phyloP scores from a whole-genome alignment of 495 filamentous ascomycete genomes.

The Glarea lozoyensis region DNA sequence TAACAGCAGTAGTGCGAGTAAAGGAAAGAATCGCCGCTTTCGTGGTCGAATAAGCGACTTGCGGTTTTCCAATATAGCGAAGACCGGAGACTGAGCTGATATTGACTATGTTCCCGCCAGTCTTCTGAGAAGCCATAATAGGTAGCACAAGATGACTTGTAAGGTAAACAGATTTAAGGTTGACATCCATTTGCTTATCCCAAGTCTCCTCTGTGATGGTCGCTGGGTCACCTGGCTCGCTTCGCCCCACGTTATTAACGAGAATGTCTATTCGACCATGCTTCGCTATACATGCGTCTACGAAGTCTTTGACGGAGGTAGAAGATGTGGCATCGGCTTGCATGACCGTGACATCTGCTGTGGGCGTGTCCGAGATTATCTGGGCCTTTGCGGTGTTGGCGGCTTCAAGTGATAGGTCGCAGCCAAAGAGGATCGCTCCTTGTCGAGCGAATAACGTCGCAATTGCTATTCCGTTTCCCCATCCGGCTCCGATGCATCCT shows the following conservation, averaged over 20 bases:
- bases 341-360: conserved; percentile 24
- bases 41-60: conserved; percentile 41
- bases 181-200: conserved; percentile 41
- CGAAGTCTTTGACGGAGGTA: conserved; percentile 30
- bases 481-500: conserved; percentile 32
- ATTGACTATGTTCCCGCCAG: conserved; percentile 33
- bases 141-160: conserved; percentile 37
- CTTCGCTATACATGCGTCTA: conserved; percentile 35
- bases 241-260: conserved; percentile 44
- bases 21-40: conserved; percentile 42
- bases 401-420: conserved; percentile 29
- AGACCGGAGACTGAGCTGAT: conserved; percentile 38
- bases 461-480: conserved; percentile 42
- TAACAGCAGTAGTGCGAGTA: conserved; percentile 39
- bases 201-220: conserved; percentile 37
- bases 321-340: conserved; percentile 37
- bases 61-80: conserved; percentile 43
- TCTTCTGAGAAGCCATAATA: conserved; percentile 33
- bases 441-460: conserved; percentile 33
- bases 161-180: conserved; percentile 44
- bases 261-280: conserved; percentile 48
- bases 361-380: conserved; percentile 21
- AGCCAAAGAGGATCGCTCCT: conserved; percentile 38
- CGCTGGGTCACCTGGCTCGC: conserved; percentile 39
- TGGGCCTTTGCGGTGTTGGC: conserved; percentile 28